Conservation (phyloP, 2,329 filamentous ascomycete species). For the Elsinoe batatas region DNA sequence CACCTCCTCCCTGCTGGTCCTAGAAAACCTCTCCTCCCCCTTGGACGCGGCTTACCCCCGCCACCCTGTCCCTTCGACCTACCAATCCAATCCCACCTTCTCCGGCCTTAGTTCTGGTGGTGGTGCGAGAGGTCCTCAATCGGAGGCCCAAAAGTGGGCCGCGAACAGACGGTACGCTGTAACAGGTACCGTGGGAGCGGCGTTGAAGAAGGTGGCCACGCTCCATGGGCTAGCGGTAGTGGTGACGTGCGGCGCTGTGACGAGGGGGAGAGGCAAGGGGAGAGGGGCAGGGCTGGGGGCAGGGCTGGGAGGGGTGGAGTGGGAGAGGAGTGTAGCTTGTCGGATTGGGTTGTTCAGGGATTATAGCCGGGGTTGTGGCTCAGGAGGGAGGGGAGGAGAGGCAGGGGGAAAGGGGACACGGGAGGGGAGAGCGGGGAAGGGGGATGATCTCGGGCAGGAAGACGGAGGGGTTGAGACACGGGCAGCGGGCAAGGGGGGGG, state of each 20-base stretch:
- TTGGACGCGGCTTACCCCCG: conserved; percentile 53
- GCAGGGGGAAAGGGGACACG: background rate
- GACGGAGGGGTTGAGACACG: conserved; percentile 20
- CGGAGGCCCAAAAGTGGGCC: conserved; percentile 39
- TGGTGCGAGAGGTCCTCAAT: conserved; percentile 17
- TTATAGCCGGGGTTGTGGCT: conserved; percentile 30
- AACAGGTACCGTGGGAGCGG: conserved; percentile 53
- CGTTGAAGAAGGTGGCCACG: conserved; percentile 61
- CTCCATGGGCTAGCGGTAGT: conserved; percentile 64
- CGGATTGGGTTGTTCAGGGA: conserved; percentile 72
- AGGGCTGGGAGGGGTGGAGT: conserved; percentile 63
- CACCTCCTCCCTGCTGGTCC: conserved; percentile 57
- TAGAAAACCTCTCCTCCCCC: conserved; percentile 69
- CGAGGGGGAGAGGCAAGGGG: conserved; percentile 55
- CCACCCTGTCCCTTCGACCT: background rate
- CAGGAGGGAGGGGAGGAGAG: conserved; percentile 22
- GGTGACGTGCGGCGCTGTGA: conserved; percentile 68
- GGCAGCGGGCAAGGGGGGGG: conserved; percentile 22
- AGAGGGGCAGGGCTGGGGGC: conserved; percentile 60
- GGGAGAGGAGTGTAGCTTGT: conserved; percentile 69
- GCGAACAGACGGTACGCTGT: conserved; percentile 47
- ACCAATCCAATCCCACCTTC: conserved; percentile 57
- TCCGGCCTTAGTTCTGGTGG: background rate
- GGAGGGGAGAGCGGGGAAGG: conserved; percentile 20
- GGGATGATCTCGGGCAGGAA: conserved; percentile 18